Percentiles rank a stretch among this genome's conserved stretches.
Evolutionary conservation across 2,329 filamentous ascomycete species (phyloP).

Genomic region (Venturia effusa): DNA sequence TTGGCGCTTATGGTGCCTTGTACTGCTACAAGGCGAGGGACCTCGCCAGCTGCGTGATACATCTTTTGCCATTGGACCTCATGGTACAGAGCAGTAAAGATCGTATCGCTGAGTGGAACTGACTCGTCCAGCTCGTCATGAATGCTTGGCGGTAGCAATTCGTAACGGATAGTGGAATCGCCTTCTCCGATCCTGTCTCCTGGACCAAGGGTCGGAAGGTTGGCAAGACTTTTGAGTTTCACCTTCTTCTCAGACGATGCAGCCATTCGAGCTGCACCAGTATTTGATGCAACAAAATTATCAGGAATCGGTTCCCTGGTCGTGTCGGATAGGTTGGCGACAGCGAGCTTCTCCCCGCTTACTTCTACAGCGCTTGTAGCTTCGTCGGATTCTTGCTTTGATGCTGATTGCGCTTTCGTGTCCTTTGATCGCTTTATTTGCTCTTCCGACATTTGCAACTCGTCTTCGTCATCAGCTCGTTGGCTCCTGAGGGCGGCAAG

Average conservation of each 20-base stretch:
- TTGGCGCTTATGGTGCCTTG: slow-evolving; percentile 62
- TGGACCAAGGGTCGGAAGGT: slow-evolving; percentile 31
- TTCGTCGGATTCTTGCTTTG: neutral
- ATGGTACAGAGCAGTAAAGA: slow-evolving; percentile 58
- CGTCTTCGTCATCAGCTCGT: neutral
- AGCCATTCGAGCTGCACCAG: neutral
- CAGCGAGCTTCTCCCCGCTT: neutral
- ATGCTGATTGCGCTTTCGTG: neutral
- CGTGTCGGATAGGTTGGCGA: neutral
- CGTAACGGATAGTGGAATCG: slow-evolving; percentile 63
- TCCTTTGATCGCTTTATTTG: neutral
- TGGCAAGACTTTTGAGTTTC: slow-evolving; percentile 29
- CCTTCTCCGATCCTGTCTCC: slow-evolving; percentile 60
- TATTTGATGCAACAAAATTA: neutral
- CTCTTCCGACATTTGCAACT: neutral
- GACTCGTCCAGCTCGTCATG: slow-evolving; percentile 19
- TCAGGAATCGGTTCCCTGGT: neutral
- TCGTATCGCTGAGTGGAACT: slow-evolving; percentile 39
- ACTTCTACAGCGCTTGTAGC: neutral
- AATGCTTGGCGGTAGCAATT: slow-evolving; percentile 48
- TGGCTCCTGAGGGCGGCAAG: neutral
- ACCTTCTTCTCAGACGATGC: neutral
- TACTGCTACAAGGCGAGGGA: slow-evolving; percentile 82
- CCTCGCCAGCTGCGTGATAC: slow-evolving; percentile 83
- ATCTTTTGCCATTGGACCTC: slow-evolving; percentile 87